phyloP scores from a whole-genome alignment of 352 stramenopile genomes.

The Phytophthora sp. region DNA sequence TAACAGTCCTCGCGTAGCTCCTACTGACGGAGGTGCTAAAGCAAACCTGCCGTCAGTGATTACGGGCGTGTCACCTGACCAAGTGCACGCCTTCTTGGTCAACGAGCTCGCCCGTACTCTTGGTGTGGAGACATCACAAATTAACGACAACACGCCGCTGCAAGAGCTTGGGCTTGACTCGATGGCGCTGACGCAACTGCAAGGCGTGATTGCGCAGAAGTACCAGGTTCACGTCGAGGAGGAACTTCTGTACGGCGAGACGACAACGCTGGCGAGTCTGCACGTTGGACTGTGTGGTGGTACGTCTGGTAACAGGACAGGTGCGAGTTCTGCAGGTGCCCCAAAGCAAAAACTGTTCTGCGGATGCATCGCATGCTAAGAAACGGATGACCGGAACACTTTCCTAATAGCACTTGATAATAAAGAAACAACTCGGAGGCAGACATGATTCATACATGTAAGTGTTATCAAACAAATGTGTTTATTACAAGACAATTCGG shows the following conservation, averaged over 20 bases:
- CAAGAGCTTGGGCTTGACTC: slow-evolving; percentile 92
- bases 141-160: slow-evolving; percentile 62
- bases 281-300: slow-evolving; percentile 69
- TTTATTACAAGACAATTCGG: slow-evolving; percentile 36
- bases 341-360: slow-evolving; percentile 70
- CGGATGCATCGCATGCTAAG: slow-evolving; percentile 76
- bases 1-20: slow-evolving; percentile 18
- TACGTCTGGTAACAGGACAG: slow-evolving; percentile 29
- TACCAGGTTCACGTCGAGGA: slow-evolving; percentile 93
- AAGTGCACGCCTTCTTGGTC: slow-evolving; percentile 64
- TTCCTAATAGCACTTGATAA: background rate
- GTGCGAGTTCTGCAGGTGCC: slow-evolving; percentile 17
- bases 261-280: slow-evolving; percentile 84
- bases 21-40: slow-evolving; percentile 23
- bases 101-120: slow-evolving; percentile 67
- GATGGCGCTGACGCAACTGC: slow-evolving; percentile 94
- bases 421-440: too few relatives aligned
- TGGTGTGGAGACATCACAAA: slow-evolving; percentile 52
- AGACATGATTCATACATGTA: too few relatives aligned
- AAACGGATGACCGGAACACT: slow-evolving; percentile 2
- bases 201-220: slow-evolving; percentile 90
- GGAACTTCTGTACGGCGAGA: slow-evolving; percentile 92
- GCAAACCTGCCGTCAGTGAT: slow-evolving; percentile 58
- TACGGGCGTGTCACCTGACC: slow-evolving; percentile 52
- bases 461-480: slow-evolving; percentile 31